These are phyloP conservation scores for Cryptococcus neoformans DNA, from an alignment of 1,284 basidiomycete genomes.

Conservation along the genomic window DNA sequence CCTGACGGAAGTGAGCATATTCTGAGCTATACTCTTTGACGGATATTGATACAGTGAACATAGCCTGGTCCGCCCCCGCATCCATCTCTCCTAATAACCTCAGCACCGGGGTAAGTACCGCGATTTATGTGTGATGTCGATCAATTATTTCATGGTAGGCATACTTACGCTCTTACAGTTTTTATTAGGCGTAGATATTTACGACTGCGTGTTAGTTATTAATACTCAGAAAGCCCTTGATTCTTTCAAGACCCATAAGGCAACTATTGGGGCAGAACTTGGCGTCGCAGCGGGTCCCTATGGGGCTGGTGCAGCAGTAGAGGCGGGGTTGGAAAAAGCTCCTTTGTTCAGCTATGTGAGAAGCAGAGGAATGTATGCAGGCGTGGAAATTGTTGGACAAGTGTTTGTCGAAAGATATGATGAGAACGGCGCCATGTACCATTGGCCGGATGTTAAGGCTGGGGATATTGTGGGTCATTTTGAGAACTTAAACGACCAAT, in stretches of 20 bases:
- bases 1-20: slow-evolving; percentile 48
- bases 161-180: slow-evolving; percentile 21
- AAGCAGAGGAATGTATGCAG: slow-evolving; percentile 51
- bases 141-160: background rate
- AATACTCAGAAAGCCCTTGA: slow-evolving; percentile 53
- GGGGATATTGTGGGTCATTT: slow-evolving; percentile 45
- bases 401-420: slow-evolving; percentile 50
- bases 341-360: slow-evolving; percentile 51
- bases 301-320: slow-evolving; percentile 52
- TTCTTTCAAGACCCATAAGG: slow-evolving; percentile 54
- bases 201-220: slow-evolving; percentile 52
- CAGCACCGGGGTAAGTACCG: slow-evolving; percentile 41
- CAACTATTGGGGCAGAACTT: slow-evolving; percentile 54
- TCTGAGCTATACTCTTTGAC: background rate
- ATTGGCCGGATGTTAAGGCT: slow-evolving; percentile 50
- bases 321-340: slow-evolving; percentile 48
- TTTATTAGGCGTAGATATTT: slow-evolving; percentile 52
- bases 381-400: slow-evolving; percentile 52
- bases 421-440: slow-evolving; percentile 49
- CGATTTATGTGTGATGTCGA: background rate
- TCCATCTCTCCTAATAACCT: slow-evolving; percentile 55
- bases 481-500: background rate
- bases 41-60: background rate
- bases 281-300: slow-evolving; percentile 55
- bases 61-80: slow-evolving; percentile 55